Evolutionary conservation across 164 flowering plant species (phyloP).

Genomic region (Santalum album): DNA sequence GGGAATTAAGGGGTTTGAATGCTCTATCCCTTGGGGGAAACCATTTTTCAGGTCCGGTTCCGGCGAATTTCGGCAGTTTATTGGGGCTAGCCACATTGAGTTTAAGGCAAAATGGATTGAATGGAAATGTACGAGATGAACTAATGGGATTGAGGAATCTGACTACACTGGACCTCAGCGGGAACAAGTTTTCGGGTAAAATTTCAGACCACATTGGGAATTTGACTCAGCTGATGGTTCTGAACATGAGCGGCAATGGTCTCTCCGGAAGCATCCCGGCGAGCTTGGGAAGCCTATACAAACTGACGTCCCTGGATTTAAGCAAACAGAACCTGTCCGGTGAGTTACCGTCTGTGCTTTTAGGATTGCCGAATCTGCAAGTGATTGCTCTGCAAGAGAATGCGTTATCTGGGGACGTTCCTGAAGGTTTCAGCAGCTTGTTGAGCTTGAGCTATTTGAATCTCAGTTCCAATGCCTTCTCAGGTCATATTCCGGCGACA

Average conservation of each 20-base stretch:
- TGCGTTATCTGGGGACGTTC: slow-evolving; percentile 40
- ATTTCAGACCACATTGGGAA: slow-evolving; percentile 32
- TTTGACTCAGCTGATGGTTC: slow-evolving; percentile 21
- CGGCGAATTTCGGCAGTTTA: slow-evolving; percentile 22
- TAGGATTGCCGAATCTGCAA: slow-evolving; percentile 47
- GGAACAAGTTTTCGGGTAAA: slow-evolving; percentile 34
- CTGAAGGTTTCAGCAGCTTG: slow-evolving; percentile 61
- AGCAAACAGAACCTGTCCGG: slow-evolving; percentile 49
- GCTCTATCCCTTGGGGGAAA: slow-evolving; percentile 30
- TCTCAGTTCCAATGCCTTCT: slow-evolving; percentile 38
- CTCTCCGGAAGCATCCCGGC: slow-evolving; percentile 42
- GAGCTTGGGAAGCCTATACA: slow-evolving; percentile 35
- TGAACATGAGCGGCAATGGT: slow-evolving; percentile 45
- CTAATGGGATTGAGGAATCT: slow-evolving; percentile 33
- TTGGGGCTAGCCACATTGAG: slow-evolving; percentile 21
- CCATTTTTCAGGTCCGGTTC: slow-evolving; percentile 33
- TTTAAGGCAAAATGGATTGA: slow-evolving; percentile 28
- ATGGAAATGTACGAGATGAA: slow-evolving; percentile 27
- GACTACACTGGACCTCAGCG: slow-evolving; percentile 34
- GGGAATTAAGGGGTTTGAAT: slow-evolving; percentile 27
- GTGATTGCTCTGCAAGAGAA: slow-evolving; percentile 51
- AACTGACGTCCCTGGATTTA: slow-evolving; percentile 41
- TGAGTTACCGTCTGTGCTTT: slow-evolving; percentile 40
- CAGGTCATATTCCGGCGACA: slow-evolving; percentile 41
- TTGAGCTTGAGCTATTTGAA: slow-evolving; percentile 35